Evolutionary conservation across 768 basidiomycete genomes (phyloP).

Genomic region (Russula lepida): DNA sequence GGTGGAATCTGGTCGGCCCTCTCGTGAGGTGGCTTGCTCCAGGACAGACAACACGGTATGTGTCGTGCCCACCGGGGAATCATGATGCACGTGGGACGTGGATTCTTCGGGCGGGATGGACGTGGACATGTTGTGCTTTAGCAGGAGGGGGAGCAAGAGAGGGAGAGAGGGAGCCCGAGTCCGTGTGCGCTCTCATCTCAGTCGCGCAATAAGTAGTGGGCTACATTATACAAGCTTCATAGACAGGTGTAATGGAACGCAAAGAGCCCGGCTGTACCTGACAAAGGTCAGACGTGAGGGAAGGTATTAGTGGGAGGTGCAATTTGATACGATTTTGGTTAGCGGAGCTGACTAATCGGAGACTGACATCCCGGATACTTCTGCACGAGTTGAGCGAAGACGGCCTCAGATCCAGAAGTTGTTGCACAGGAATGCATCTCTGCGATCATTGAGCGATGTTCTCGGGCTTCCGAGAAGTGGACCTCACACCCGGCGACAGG

Average conservation of each 20-base stretch:
- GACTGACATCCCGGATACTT: no score
- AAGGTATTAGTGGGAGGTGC: no score
- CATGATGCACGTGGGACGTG: background rate
- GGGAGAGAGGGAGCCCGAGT: background rate
- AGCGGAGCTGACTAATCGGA: no score
- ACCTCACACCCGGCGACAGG: no score
- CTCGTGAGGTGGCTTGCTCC: background rate
- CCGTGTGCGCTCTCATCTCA: background rate
- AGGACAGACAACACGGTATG: background rate
- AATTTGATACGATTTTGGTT: no score
- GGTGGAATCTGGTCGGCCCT: background rate
- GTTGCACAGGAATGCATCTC: background rate
- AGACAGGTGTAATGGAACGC: conserved; percentile 15
- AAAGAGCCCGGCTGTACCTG: background rate
- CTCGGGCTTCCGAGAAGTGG: background rate
- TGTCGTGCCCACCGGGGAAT: background rate
- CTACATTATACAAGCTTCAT: background rate
- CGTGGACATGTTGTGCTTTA: background rate
- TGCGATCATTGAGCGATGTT: background rate
- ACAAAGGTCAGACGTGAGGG: background rate
- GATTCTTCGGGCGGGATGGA: background rate
- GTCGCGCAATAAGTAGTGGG: background rate
- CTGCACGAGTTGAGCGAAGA: background rate
- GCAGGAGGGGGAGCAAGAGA: background rate
- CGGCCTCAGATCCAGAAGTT: background rate